Percentiles rank a stretch among this genome's conserved stretches.
Conservation (phyloP, 768 basidiomycete genomes). For the Xerocomellus intermedius region DNA sequence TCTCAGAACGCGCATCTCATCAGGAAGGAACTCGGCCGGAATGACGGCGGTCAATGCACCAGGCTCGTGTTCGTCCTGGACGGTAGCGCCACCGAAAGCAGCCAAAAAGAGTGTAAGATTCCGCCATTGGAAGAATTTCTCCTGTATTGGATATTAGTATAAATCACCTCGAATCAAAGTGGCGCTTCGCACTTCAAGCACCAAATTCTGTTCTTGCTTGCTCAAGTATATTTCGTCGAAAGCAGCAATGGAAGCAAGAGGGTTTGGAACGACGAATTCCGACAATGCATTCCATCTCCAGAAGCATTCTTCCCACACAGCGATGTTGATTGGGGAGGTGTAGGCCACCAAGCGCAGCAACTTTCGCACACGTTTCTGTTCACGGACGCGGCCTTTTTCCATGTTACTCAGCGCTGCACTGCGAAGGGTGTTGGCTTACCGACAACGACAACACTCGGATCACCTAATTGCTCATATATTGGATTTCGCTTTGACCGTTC, state of each 20-base stretch:
- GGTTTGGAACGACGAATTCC: constrained; percentile 50
- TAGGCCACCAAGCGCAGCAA: constrained; percentile 62
- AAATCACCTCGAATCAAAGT: background rate
- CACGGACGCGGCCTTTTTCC: constrained; percentile 62
- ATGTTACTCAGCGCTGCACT: constrained; percentile 2
- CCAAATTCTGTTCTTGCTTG: constrained; percentile 38
- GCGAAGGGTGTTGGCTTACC: constrained; percentile 44
- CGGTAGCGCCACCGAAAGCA: constrained; percentile 66
- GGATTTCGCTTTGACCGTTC: constrained; percentile 67
- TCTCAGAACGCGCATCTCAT: constrained; percentile 63
- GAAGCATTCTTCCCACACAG: constrained; percentile 83
- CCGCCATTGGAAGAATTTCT: constrained; percentile 79
- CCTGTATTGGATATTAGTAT: constrained; percentile 40
- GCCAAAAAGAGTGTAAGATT: constrained; percentile 79
- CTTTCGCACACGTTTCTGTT: constrained; percentile 79
- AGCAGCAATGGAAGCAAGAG: constrained; percentile 33
- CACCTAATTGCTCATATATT: constrained; percentile 77
- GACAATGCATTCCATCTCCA: constrained; percentile 69
- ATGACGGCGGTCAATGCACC: constrained; percentile 53
- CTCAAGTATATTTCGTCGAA: constrained; percentile 36
- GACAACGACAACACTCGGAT: constrained; percentile 65
- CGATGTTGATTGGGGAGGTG: constrained; percentile 65
- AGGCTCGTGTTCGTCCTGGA: constrained; percentile 50
- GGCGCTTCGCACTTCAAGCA: constrained; percentile 35
- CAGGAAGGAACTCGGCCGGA: constrained; percentile 60